These are phyloP conservation scores for Cutaneotrichosporon sp. DNA, from an alignment of 1,284 basidiomycete genomes.

Conservation along the genomic window DNA sequence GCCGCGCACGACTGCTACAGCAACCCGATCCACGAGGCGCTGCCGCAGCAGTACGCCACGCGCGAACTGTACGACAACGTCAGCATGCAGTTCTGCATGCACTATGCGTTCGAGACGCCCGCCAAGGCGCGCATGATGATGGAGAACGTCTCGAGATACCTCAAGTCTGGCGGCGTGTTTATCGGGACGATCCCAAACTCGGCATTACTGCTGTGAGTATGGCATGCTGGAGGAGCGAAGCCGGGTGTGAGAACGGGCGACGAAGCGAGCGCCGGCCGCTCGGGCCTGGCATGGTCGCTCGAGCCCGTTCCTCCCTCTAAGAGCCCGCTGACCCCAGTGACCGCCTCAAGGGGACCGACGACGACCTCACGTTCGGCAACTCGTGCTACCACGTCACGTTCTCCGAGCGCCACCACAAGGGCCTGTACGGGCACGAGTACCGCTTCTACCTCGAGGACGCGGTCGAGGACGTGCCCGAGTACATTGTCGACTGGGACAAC, in stretches of 20 bases:
- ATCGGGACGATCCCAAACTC: slow-evolving; percentile 93
- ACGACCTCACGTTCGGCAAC: slow-evolving; percentile 84
- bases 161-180: slow-evolving; percentile 82
- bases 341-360: slow-evolving; percentile 65
- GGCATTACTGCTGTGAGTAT: slow-evolving; percentile 70
- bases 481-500: slow-evolving; percentile 90
- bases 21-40: slow-evolving; percentile 66
- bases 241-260: background rate
- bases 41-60: slow-evolving; percentile 63
- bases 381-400: slow-evolving; percentile 86
- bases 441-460: slow-evolving; percentile 93
- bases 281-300: background rate
- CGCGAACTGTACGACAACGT: slow-evolving; percentile 78
- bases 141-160: slow-evolving; percentile 78
- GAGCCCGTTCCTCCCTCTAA: background rate
- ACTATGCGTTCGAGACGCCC: slow-evolving; percentile 93
- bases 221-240: no score
- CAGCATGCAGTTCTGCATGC: slow-evolving; percentile 99
- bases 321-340: slow-evolving; percentile 56
- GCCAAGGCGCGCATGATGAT: slow-evolving; percentile 89
- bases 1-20: slow-evolving; percentile 87
- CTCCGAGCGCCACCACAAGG: slow-evolving; percentile 63
- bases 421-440: slow-evolving; percentile 86
- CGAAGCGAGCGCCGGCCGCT: background rate
- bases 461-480: slow-evolving; percentile 96